Conservation (phyloP, 495 filamentous ascomycete species). For the Amniculicola lignicola region DNA sequence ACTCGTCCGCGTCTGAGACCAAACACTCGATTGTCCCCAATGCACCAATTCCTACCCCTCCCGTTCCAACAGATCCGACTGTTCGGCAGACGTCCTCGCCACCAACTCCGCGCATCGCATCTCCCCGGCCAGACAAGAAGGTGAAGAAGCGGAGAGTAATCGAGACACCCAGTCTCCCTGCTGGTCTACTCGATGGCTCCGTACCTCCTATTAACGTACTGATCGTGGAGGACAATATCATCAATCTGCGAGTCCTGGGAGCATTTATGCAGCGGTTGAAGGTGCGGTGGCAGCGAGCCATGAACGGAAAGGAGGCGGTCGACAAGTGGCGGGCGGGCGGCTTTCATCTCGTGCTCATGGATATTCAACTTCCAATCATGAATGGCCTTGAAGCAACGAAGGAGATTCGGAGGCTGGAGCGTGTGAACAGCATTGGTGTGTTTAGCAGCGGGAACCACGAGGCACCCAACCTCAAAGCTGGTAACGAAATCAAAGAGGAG, state of each 20-base stretch:
- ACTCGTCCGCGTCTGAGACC: constrained; percentile 38
- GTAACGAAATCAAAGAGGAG: constrained; percentile 45
- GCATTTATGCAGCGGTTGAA: constrained; percentile 95
- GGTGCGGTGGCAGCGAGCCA: constrained; percentile 95
- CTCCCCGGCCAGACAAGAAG: constrained; percentile 52
- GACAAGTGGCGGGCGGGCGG: constrained; percentile 88
- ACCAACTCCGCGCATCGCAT: constrained; percentile 58
- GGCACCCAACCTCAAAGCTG: constrained; percentile 30
- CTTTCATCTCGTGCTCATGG: constrained; percentile 98
- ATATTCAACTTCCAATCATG: constrained; percentile 98
- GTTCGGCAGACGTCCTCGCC: constrained; percentile 50
- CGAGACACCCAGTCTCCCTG: constrained; percentile 52
- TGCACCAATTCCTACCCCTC: constrained; percentile 59
- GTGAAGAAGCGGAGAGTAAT: constrained; percentile 44
- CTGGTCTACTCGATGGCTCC: constrained; percentile 72
- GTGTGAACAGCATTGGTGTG: constrained; percentile 84
- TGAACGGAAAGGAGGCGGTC: constrained; percentile 90
- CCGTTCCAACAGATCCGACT: constrained; percentile 45
- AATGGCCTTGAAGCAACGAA: constrained; percentile 94
- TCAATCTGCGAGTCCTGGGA: constrained; percentile 89
- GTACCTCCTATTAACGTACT: constrained; percentile 97
- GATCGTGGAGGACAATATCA: constrained; percentile 97
- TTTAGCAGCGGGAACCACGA: constrained; percentile 49
- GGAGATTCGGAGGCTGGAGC: constrained; percentile 87
- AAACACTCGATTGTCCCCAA: constrained; percentile 40